Conservation (phyloP, 2,329 filamentous ascomycete species). For the Gnomoniopsis smithogilvyi region DNA sequence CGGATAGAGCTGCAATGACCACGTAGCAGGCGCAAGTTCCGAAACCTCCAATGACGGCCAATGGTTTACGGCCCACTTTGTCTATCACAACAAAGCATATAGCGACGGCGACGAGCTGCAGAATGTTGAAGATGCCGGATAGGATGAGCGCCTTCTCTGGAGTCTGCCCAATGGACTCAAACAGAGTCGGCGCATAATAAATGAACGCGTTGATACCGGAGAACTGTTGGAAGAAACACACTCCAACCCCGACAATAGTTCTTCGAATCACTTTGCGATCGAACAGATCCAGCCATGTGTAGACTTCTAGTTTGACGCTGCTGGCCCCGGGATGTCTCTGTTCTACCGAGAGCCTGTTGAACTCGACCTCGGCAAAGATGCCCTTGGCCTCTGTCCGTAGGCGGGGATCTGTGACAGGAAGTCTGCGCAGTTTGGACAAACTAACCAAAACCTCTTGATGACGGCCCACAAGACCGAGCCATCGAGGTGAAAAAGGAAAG, state of each 20-base stretch:
- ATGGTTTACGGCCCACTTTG: conserved; percentile 23
- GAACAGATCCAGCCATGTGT: conserved; percentile 27
- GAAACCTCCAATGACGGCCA: conserved; percentile 42
- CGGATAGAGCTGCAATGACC: no score
- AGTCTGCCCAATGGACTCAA: conserved; percentile 42
- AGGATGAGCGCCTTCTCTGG: conserved; percentile 42
- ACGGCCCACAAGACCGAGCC: conserved; percentile 43
- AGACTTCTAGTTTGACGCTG: no score
- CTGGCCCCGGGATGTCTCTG: no score
- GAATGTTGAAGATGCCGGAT: conserved; percentile 43
- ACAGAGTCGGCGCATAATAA: conserved; percentile 46
- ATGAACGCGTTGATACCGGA: conserved; percentile 46
- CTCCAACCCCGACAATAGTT: conserved; percentile 41
- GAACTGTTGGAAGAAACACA: conserved; percentile 59
- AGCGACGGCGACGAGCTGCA: conserved; percentile 40
- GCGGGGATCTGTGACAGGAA: conserved; percentile 38
- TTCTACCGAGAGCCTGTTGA: conserved; percentile 28
- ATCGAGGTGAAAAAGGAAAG: conserved; percentile 54
- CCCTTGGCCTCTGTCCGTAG: conserved; percentile 46
- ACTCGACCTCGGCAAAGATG: conserved; percentile 45
- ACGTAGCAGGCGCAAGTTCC: conserved; percentile 41
- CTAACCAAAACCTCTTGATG: conserved; percentile 45
- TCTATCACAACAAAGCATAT: no score
- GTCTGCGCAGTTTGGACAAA: conserved; percentile 44
- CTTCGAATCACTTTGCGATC: conserved; percentile 43